Evolutionary conservation across 441 rosid species (phyloP), one percentile per base, ranked within the genome.

Genomic region (Populus hybrid): DNA sequence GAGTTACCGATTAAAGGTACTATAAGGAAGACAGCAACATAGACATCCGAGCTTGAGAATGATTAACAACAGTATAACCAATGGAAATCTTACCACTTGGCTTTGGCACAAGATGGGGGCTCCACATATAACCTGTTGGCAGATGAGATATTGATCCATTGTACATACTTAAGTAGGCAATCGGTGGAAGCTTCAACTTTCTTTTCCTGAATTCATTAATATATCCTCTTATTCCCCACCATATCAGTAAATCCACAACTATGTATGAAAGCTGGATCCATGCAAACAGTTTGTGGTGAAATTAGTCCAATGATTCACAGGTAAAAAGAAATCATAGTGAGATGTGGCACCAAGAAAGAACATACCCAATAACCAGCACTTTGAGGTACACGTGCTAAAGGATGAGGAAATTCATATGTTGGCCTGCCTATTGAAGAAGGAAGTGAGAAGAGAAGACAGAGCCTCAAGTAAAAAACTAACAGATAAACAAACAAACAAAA

Each of bases 111-210:
- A 96, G 90, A 81, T 90, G 93, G 69, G 98, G 93, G 86, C 99
- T 96, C 98, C 99, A 96, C 95, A 96, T 87, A 85, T 96, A 94
- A 86, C 92, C 98, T 16, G 98, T 96, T 78, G 99, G 99, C 78
- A 96, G 83, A 83, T 96, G 98, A 63, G 98, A 90, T 83, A 96
- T 89, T 34, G 99, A 96, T 79, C 98, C 99, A 78, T 89, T 81
- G 88, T 96, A 94, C 79, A 91, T 93, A 82, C 98, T 94, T 83
- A 94, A 94, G 89, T 96, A 96, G 69, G 99, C 98, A 59, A 96
- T 91, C 46, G 98, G 91, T 35, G 96, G 83, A 80, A 96, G 96
- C 82, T 93, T 90, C 86, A 96, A 73, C 86, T 88, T 92, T 86
- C 84, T 89, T 82, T 87, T 96, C 81, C 99, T 92, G 79, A 93